Percentiles rank a stretch among this genome's conserved stretches.
phyloP scores from a whole-genome alignment of 1,284 basidiomycete species.

The Rhodotorula sp. region DNA sequence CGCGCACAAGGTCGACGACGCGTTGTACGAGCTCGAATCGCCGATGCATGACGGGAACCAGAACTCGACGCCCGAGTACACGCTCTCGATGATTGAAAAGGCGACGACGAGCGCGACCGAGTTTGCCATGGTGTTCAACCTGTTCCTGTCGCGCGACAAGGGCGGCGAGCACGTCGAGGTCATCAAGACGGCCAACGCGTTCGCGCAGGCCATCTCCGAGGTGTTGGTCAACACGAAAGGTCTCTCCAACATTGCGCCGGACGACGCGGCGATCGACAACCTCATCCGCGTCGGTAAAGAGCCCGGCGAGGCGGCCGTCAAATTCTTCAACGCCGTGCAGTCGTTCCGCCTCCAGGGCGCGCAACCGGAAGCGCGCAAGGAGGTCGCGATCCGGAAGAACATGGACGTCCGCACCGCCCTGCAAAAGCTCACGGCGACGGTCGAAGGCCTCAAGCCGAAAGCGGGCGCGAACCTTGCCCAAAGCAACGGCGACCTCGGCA shows the following conservation, averaged over 20 bases:
- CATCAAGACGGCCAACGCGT: slow-evolving; percentile 95
- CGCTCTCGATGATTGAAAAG: slow-evolving; percentile 97
- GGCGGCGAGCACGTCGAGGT: slow-evolving; percentile 97
- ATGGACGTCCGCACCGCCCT: slow-evolving; percentile 78
- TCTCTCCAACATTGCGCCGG: slow-evolving; percentile 83
- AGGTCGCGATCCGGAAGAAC: slow-evolving; percentile 86
- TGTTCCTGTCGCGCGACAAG: slow-evolving; percentile 80
- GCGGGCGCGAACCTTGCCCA: slow-evolving; percentile 66
- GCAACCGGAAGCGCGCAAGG: slow-evolving; percentile 66
- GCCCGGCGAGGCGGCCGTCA: slow-evolving; percentile 80
- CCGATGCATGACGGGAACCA: slow-evolving; percentile 89
- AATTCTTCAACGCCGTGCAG: slow-evolving; percentile 93
- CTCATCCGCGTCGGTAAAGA: slow-evolving; percentile 79
- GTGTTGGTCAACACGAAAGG: slow-evolving; percentile 93
- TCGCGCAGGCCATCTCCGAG: slow-evolving; percentile 88
- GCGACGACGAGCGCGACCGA: slow-evolving; percentile 89
- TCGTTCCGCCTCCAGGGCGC: slow-evolving; percentile 74
- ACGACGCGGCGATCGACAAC: slow-evolving; percentile 88
- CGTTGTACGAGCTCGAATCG: slow-evolving; percentile 95
- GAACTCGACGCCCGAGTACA: slow-evolving; percentile 96
- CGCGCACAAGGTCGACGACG: slow-evolving; percentile 94
- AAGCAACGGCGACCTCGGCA: slow-evolving; percentile 89
- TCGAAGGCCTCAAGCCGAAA: slow-evolving; percentile 83
- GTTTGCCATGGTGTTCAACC: slow-evolving; percentile 90
- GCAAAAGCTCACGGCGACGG: slow-evolving; percentile 76